Evolutionary conservation across 805 yeast species (phyloP).

Genomic region (Metschnikowia gelsemii): DNA sequence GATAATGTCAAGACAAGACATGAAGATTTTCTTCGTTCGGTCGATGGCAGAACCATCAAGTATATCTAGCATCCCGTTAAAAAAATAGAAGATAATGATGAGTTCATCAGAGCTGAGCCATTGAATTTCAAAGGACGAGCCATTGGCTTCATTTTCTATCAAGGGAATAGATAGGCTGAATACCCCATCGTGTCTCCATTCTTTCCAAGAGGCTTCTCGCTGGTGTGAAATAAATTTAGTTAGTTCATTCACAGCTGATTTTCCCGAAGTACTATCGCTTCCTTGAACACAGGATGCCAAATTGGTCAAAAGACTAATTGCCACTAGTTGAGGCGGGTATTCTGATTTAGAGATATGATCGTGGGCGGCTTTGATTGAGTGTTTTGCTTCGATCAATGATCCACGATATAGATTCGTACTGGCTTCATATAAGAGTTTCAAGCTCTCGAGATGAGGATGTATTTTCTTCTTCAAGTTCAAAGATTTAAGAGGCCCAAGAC

Average conservation of each 20-base stretch:
- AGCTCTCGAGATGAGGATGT: slow-evolving; percentile 20
- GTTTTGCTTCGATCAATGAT: slow-evolving; percentile 21
- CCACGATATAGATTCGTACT: slow-evolving; percentile 33
- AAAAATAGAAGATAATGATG: slow-evolving; percentile 39
- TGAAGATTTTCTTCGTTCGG: slow-evolving; percentile 37
- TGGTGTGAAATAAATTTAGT: slow-evolving; percentile 20
- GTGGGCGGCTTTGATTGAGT: slow-evolving; percentile 20
- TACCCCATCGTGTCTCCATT: slow-evolving; percentile 34
- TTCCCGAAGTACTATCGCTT: slow-evolving; percentile 26
- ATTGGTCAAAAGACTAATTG: slow-evolving; percentile 28
- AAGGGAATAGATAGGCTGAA: slow-evolving; percentile 8
- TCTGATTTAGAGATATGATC: neutral
- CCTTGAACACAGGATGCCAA: slow-evolving; percentile 28
- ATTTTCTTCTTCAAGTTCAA: slow-evolving; percentile 8
- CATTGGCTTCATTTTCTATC: neutral
- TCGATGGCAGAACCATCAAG: slow-evolving; percentile 34
- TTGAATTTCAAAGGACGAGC: slow-evolving; percentile 25
- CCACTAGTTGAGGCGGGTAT: slow-evolving; percentile 31
- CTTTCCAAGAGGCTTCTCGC: slow-evolving; percentile 22
- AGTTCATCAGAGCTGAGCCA: slow-evolving; percentile 49
- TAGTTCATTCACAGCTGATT: slow-evolving; percentile 22
- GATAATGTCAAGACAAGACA: slow-evolving; percentile 28
- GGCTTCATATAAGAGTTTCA: slow-evolving; percentile 29
- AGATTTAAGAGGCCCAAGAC: slow-evolving; percentile 23
- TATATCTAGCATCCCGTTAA: slow-evolving; percentile 42